Evolutionary conservation across 495 filamentous ascomycete genomes (phyloP), one percentile per base, ranked within the genome.

Genomic region (Cladorrhinum samala): DNA sequence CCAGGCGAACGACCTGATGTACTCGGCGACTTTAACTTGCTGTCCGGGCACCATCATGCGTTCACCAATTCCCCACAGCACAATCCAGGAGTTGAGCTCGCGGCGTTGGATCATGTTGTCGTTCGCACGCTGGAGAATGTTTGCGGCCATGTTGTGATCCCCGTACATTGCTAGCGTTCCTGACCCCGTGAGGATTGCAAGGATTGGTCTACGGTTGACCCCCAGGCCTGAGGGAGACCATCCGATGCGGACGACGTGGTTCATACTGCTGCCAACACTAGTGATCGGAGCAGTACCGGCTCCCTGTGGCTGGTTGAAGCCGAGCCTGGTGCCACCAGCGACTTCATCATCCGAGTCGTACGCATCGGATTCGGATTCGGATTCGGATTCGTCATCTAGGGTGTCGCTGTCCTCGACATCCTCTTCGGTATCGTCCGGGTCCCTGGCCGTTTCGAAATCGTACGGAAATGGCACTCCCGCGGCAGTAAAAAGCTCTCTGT

Each of bases 201-300:
- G 63, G 11, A 73, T 66, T 5, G 73, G 69, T 7, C 75, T 65
- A 2, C 60, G 62, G 54, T 76, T 76, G 25, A 69, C 59, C 13
- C 75, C 72, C 18, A 77, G 59, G 1, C 72, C 72, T 3, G 64
- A 62, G 0, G 75, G 75, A 9, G 72, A 76, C 75, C 75, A 78
- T 16, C 53, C 66, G 38, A 77, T 52, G 6, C 58, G 42, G 0
- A 78, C 69, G 20, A 75, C 68, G 33, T 77, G 73, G 50, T 74
- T 74, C 66, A 78, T 68, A 16, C 71, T 72, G 47, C 71, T 74
- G 5, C 74, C 75, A 3, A 67, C 63, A 16, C 72, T 67, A 1
- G 71, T 70, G 25, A 78, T 64, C 8, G 61, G 53, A 7, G 72
- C 70, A n/a, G 62, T 61, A 4, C 74, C 74, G 9, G 69, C 71